phyloP scores from a whole-genome alignment of 1,284 basidiomycete species.

The Chalciporus piperatoides region DNA sequence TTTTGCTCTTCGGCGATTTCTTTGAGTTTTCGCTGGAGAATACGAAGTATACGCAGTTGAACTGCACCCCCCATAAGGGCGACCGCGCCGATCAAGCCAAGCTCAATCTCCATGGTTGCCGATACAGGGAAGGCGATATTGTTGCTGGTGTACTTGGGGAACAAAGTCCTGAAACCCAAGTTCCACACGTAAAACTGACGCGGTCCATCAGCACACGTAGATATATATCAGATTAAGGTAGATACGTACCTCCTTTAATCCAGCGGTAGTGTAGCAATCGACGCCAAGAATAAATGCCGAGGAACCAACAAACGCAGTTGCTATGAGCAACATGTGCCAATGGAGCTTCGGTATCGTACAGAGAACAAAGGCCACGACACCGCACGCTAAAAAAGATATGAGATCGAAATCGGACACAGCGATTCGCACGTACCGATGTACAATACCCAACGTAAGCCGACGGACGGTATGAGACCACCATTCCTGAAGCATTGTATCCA shows the following conservation, averaged over 20 bases:
- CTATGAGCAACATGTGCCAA: conserved; percentile 75
- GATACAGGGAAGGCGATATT: conserved; percentile 77
- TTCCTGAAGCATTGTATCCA: conserved; percentile 84
- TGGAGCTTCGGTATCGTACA: conserved; percentile 71
- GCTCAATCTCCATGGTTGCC: conserved; percentile 90
- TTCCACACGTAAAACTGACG: conserved; percentile 91
- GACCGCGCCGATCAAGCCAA: conserved; percentile 80
- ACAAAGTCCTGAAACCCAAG: conserved; percentile 77
- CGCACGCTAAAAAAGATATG: conserved; percentile 41
- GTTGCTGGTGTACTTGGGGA: conserved; percentile 68
- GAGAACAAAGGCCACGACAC: conserved; percentile 56
- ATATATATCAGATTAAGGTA: neutral
- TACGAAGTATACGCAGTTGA: conserved; percentile 80
- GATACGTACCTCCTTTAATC: conserved; percentile 77
- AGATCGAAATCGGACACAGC: conserved; percentile 12
- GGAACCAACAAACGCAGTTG: conserved; percentile 87
- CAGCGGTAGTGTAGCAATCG: conserved; percentile 89
- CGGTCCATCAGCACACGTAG: conserved; percentile 8
- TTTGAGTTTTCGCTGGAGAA: conserved; percentile 73
- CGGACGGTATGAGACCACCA: conserved; percentile 75
- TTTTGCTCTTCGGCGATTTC: conserved; percentile 78
- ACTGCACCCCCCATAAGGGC: conserved; percentile 86
- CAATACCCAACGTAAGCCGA: conserved; percentile 84
- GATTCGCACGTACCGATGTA: conserved; percentile 61
- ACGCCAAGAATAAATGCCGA: conserved; percentile 90